Conservation (phyloP, 306 rosid species). For the Benincasa hispida region DNA sequence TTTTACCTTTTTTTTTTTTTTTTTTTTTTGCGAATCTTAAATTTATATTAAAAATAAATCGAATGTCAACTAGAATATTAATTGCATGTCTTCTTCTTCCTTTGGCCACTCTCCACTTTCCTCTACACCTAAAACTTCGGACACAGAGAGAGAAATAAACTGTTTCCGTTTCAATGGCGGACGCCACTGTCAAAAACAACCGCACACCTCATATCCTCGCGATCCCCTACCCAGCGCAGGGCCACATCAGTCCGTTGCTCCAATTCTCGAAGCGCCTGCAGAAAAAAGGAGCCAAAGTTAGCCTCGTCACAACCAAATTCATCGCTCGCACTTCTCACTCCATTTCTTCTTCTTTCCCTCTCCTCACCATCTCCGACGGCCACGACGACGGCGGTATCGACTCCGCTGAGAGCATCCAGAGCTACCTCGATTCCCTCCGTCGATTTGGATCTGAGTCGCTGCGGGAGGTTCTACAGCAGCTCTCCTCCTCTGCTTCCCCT, state of each 20-base stretch:
- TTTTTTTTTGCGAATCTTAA: too few species aligned
- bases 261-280: slow-evolving; percentile 20
- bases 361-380: background rate
- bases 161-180: background rate
- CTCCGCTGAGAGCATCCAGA: background rate
- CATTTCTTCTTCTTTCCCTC: background rate
- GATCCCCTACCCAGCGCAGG: background rate
- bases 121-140: too few species aligned
- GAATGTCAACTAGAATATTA: too few species aligned
- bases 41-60: too few species aligned
- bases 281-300: slow-evolving; percentile 4
- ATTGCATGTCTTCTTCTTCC: too few species aligned
- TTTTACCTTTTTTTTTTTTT: too few species aligned
- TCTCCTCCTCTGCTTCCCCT: background rate
- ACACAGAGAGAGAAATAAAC: too few species aligned
- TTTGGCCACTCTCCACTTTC: too few species aligned
- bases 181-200: background rate
- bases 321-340: background rate
- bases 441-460: background rate
- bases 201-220: background rate
- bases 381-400: background rate
- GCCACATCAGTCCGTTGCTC: slow-evolving; percentile 22
- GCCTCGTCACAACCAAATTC: background rate
- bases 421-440: background rate
- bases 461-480: background rate